These are phyloP conservation scores for Cicer chorassanicum DNA, from an alignment of 306 rosid species.

Conservation along the genomic window DNA sequence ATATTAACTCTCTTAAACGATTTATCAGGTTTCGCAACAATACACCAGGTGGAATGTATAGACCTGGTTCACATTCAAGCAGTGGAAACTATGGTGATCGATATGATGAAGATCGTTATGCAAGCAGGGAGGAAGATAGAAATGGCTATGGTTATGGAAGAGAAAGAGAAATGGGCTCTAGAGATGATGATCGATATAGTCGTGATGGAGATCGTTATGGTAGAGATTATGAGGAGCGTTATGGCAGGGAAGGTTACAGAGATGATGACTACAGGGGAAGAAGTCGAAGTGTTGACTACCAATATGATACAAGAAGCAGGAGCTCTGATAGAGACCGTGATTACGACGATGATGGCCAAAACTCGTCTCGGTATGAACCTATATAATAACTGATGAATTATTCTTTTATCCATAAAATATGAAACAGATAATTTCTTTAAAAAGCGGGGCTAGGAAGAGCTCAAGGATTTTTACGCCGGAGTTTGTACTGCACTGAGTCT, in stretches of 20 bases:
- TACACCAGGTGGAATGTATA: constrained; percentile 77
- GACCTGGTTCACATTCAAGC: constrained; percentile 68
- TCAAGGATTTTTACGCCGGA: neutral
- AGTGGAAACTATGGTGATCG: constrained; percentile 69
- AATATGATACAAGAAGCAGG: constrained; percentile 73
- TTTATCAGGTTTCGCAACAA: constrained; percentile 75
- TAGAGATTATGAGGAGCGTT: constrained; percentile 79
- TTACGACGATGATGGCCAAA: constrained; percentile 82
- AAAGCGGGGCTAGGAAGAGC: neutral
- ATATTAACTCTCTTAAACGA: constrained; percentile 42
- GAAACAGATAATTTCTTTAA: constrained; percentile 25
- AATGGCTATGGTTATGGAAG: constrained; percentile 75
- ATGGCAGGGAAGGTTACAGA: constrained; percentile 73
- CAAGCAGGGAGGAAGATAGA: constrained; percentile 75
- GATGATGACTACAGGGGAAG: constrained; percentile 86
- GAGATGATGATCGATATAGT: constrained; percentile 76
- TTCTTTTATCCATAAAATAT: neutral
- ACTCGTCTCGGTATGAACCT: constrained; percentile 78
- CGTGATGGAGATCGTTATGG: constrained; percentile 91
- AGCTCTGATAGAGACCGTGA: constrained; percentile 79
- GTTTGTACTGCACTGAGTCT: neutral
- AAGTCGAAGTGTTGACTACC: constrained; percentile 74
- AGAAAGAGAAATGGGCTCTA: constrained; percentile 79
- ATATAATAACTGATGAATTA: constrained; percentile 12
- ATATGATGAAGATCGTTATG: constrained; percentile 82